Evolutionary conservation across 495 filamentous ascomycete species (phyloP), one percentile per base, ranked within the genome.

Genomic region (Penicillium arizonense): DNA sequence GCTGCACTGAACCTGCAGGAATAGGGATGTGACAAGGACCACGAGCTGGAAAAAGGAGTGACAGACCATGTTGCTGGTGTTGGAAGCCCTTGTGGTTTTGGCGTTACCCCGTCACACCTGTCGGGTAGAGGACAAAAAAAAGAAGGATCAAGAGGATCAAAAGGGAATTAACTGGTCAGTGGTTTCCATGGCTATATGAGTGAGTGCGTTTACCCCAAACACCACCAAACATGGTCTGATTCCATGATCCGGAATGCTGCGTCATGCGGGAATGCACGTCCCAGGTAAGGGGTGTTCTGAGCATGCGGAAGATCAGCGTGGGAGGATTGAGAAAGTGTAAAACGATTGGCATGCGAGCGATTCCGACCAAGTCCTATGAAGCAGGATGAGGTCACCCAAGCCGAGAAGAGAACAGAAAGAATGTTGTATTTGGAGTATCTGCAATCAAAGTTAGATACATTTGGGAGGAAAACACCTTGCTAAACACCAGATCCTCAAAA

Each of bases 11-110:
- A 30, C 47, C 21, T 53, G 56, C 21, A 63, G 16, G 16, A 48
- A 48, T 10, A 56, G 39, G 34, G 54, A 38, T 51, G 64, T 56
- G 44, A 61, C 16, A 30, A 71, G 33, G 39, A 65, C 36, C 36
- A 64, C 44, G 51, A 62, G 48, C 63, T 50, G 52, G 52, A 47
- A 33, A 48, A 62, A 55, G 35, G 53, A 57, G 48, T 59, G 47
- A 61, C 55, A 53, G 56, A 56, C 54, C 63, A 70, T 72, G 35
- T 47, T 60, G 60, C 28, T 61, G 48, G 39, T 53, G 43, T 40
- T 53, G 18, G n/a, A 35, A 53, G 54, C 54, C 50, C 59, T 44
- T n/a, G 41, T 46, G 38, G 28, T 28, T 47, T 48, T 46, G 50
- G 40, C 14, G 48, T 52, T 44, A 36, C 53, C 58, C 45, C 55